Evolutionary conservation across 331 rosid species (phyloP).

Genomic region (Dryas integrifolia): DNA sequence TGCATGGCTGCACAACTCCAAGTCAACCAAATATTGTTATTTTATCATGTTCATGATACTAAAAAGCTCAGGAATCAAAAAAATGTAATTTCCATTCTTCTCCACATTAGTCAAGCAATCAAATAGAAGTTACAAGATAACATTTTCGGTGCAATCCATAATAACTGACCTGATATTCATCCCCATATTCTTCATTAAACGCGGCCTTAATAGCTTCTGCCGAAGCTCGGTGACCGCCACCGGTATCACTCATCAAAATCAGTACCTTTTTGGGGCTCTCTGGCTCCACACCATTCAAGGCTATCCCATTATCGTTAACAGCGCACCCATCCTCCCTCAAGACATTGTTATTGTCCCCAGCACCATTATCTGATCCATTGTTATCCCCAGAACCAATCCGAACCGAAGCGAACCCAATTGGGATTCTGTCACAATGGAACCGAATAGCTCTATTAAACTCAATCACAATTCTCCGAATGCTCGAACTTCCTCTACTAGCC

Average conservation of each 20-base stretch:
- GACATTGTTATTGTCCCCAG: slow-evolving; percentile 34
- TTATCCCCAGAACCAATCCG: slow-evolving; percentile 30
- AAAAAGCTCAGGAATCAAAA: not conserved
- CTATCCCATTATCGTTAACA: slow-evolving; percentile 42
- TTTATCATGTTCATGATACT: not conserved
- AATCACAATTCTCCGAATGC: slow-evolving; percentile 39
- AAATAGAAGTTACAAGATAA: slow-evolving; percentile 3
- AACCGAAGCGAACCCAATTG: slow-evolving; percentile 84
- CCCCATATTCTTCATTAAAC: slow-evolving; percentile 73
- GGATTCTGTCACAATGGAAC: slow-evolving; percentile 66
- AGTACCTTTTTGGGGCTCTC: slow-evolving; percentile 60
- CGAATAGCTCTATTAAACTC: slow-evolving; percentile 67
- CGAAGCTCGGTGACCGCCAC: slow-evolving; percentile 99
- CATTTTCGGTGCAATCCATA: not conserved
- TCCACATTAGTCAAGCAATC: slow-evolving; percentile 1
- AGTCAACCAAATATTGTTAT: not conserved
- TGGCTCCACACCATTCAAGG: slow-evolving; percentile 36
- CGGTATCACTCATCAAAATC: slow-evolving; percentile 98
- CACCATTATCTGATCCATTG: slow-evolving; percentile 26
- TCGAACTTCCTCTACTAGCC: slow-evolving; percentile 31
- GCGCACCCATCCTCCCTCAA: slow-evolving; percentile 38
- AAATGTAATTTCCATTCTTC: not conserved
- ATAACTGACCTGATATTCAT: slow-evolving; percentile 73
- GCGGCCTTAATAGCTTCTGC: slow-evolving; percentile 95
- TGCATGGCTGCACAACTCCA: not conserved